Percentiles rank a stretch among this genome's conserved stretches.
Conservation (phyloP, 2,329 filamentous ascomycete genomes). For the Pseudogymnoascus sp. region DNA sequence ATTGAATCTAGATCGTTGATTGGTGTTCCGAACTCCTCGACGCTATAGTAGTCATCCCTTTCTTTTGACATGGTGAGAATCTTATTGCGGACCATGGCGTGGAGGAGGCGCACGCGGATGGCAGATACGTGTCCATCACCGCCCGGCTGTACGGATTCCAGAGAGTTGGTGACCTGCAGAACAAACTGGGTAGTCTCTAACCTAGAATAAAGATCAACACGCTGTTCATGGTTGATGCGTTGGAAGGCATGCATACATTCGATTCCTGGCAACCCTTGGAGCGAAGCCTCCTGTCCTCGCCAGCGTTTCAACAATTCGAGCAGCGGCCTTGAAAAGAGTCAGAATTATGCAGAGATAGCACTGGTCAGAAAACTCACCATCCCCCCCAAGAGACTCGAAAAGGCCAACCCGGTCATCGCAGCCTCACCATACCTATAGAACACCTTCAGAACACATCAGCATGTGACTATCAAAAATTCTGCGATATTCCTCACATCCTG, state of each 20-base stretch:
- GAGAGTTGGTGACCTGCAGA: slow-evolving; percentile 50
- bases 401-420: slow-evolving; percentile 42
- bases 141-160: slow-evolving; percentile 51
- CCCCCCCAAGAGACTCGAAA: slow-evolving; percentile 32
- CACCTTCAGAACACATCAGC: slow-evolving; percentile 16
- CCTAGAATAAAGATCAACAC: slow-evolving; percentile 25
- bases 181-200: slow-evolving; percentile 36
- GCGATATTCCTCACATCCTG: slow-evolving; percentile 39
- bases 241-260: slow-evolving; percentile 23
- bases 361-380: slow-evolving; percentile 14
- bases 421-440: slow-evolving; percentile 59
- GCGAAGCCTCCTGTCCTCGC: slow-evolving; percentile 59
- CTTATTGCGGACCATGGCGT: slow-evolving; percentile 53
- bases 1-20: slow-evolving; percentile 58
- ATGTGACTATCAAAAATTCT: neutral
- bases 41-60: slow-evolving; percentile 50
- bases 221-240: neutral
- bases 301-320: slow-evolving; percentile 54
- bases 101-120: slow-evolving; percentile 55
- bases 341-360: neutral
- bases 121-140: slow-evolving; percentile 53
- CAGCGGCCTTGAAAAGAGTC: slow-evolving; percentile 33
- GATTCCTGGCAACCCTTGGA: slow-evolving; percentile 46
- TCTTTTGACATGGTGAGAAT: slow-evolving; percentile 48
- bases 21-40: slow-evolving; percentile 49